Evolutionary conservation across 352 stramenopile genomes (phyloP), one percentile per base, ranked within the genome.

Genomic region (Pythium myriotylum): DNA sequence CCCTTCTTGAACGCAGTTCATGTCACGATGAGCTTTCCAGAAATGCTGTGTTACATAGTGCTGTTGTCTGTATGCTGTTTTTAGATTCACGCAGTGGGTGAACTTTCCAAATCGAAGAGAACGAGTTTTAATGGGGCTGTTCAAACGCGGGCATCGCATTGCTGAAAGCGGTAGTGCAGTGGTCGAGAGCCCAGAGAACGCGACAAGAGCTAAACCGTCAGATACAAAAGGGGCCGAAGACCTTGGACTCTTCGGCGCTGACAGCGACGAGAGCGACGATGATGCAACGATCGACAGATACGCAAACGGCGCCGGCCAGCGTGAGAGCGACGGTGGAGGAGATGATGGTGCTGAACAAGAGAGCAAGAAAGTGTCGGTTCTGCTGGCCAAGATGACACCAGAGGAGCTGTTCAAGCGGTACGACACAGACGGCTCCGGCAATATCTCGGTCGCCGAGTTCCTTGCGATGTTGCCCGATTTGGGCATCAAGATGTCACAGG

Each of bases 341-440:
- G 66, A 77, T 39, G 69, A 68, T 5, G 50, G 70, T 5, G 53
- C 67, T 0, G 68, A 72, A n/a, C 65, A 66, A 4, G 73, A 90
- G 35, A 86, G 74, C 65, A 79, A 71, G 59, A 91, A 91, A 57
- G 80, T 91, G 13, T 84, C 81, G 19, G 69, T 77, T 10, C 65
- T 93, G 12, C 74, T 87, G 32, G 78, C 81, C 29, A 91, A 90
- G 70, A 71, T 89, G 37, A 54, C 77, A 0, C 80, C 84, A 1
- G 95, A 98, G 35, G 79, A 96, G 35, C 65, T 98, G 8, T 98
- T 98, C 64, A 72, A 76, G 4, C 94, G 96, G 40, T 97, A 97
- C 59, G 94, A 98, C 72, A 92, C 81, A 13, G 88, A 98, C 54
- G 70, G 82, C 0, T 96, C 86, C 3, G 91, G 91, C 0, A 84